Evolutionary conservation across 2,329 filamentous ascomycete genomes (phyloP), one percentile per base, ranked within the genome.

Genomic region (Curvularia verruculosa): DNA sequence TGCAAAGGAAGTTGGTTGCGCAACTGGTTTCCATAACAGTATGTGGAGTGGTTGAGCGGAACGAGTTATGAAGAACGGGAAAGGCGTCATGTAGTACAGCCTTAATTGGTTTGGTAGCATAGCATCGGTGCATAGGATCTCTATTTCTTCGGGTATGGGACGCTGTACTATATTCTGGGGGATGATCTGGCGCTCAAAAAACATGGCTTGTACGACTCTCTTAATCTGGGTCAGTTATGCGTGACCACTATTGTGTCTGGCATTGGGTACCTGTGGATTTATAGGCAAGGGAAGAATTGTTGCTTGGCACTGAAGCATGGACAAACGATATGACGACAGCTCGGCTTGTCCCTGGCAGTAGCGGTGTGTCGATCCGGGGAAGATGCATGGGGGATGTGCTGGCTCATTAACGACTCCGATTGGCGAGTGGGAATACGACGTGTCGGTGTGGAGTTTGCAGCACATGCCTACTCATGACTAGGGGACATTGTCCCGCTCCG

Each of bases 41-140:
- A 41, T 61, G 59, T 59, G 55, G 59, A 62, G 64, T 64, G 70
- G 72, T 56, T 73, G 65, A 66, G 62, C 56, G 49, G 54, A 60
- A 55, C 36, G 54, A 28, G 58, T 60, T 53, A 62, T 56, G 63
- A 64, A 68, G 57, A 68, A 66, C 61, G 63, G n/a, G 67, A 65
- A 43, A 59, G 62, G 59, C 60, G 63, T 60, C 58, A 55, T 68
- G 65, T 71, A 72, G 65, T 71, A 72, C 68, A 71, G 63, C 64
- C 66, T n/a, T 69, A 57, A 58, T 71, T 61, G 59, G 66, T 72
- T 74, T 63, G 66, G 62, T 74, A 54, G 73, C 73, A 75, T 75
- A 75, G 73, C 73, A 75, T 66, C 64, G 72, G 73, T 70, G 72
- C 72, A 63, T 64, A 61, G 72, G 69, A 65, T 70, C 67, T 56